Evolutionary conservation across 208 protist species (phyloP).

Genomic region (Acanthamoeba lenticulata): DNA sequence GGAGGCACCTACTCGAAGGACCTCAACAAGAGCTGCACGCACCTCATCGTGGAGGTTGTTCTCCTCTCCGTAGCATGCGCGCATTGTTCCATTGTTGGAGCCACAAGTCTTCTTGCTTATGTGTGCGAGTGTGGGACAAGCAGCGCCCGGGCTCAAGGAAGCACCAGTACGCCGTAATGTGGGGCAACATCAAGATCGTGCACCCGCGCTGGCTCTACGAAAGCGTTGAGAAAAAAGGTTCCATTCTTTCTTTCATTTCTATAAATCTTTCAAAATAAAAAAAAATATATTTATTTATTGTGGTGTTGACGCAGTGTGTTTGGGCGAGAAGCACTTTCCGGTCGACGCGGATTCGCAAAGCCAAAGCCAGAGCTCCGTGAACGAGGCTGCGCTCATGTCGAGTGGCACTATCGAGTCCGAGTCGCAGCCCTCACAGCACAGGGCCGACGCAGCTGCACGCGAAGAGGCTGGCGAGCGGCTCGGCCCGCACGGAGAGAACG

Average conservation of each 20-base stretch:
- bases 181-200: slow-evolving; percentile 2
- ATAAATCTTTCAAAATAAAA: not conserved
- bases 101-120: no score
- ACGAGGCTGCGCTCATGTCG: not conserved
- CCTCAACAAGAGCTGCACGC: slow-evolving; percentile 47
- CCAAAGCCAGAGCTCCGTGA: not conserved
- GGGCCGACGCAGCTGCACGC: not conserved
- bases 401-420: not conserved
- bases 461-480: not conserved
- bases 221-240: slow-evolving; percentile 41
- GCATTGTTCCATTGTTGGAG: not conserved
- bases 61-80: not conserved
- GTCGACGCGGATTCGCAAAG: not conserved
- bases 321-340: not conserved
- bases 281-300: not conserved
- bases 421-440: not conserved
- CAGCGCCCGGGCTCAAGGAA: slow-evolving; percentile 25
- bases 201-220: slow-evolving; percentile 36
- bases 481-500: not conserved
- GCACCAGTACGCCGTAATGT: not conserved
- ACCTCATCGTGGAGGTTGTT: slow-evolving; percentile 20
- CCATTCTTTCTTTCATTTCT: not conserved
- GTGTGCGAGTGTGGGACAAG: not conserved
- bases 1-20: slow-evolving; percentile 7
- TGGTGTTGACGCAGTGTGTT: not conserved